Base-by-base conservation (phyloP, 805 yeast genomes). In the Starmerella scarabaei region DNA sequence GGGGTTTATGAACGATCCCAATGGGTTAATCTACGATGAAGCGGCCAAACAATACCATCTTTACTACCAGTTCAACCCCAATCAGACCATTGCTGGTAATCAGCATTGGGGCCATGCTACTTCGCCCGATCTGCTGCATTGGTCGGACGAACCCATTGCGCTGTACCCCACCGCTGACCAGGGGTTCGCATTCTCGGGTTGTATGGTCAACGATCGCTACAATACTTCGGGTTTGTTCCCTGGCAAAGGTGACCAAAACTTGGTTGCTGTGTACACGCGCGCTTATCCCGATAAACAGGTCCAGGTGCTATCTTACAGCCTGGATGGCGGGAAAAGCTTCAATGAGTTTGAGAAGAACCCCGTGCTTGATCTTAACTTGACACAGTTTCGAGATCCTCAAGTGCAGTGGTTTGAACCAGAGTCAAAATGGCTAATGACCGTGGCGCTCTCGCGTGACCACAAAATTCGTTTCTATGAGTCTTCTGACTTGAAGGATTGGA, bases 1-100 rank as follows among this genome's bases (percentile, higher is more conserved):
- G 5, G 63, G 63, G 5, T 65, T 65, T 60, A 59, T 65, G 65
- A 65, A 65, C 47, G 69, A 65, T 45, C 69, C 69, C n/a, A 64
- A 64, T 42, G 69, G 69, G 5, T 47, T 63, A 35, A 54, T 60
- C 46, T 63, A 55, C 43, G 63, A 61, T 44, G 45, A 53, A 7
- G 50, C 54, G 6, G 18, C 53, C 17, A 23, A 21, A 15, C 27
- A 11, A 5, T 65, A 57, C 55, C 69, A 65, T 44, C 29, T 57
- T 37, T 65, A 62, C 53, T 65, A 49, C 48, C 69, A 65, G 46
- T 57, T 54, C 51, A 59, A 62, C 41, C 67, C 67, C 2, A 49
- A 57, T 33, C 58, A 39, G 12, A 52, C 57, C 4, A 48, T 52
- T 3, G 59, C 65, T 56, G 65, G 58, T 1, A 43, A 47, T 24